Evolutionary conservation across 768 basidiomycete genomes (phyloP).

Genomic region (Tremella mesenterica): DNA sequence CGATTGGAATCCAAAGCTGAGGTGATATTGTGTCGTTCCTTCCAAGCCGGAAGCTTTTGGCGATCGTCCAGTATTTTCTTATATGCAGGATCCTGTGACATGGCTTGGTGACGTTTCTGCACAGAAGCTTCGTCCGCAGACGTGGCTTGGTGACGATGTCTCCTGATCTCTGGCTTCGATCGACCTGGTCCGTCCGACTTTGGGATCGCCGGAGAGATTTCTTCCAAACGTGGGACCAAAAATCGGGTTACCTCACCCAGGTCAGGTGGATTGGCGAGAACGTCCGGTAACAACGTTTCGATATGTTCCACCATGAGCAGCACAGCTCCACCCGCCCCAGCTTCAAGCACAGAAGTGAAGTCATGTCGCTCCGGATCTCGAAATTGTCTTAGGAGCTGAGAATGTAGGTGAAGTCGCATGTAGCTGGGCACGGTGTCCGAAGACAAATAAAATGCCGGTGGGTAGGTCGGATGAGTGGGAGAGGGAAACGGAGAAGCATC

Average conservation of each 20-base stretch:
- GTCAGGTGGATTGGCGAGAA: conserved; percentile 61
- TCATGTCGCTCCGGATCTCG: conserved; percentile 48
- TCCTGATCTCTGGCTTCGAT: conserved; percentile 16
- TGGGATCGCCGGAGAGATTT: conserved; percentile 3
- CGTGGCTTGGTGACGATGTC: conserved; percentile 24
- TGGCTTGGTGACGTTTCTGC: conserved; percentile 50
- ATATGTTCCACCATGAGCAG: conserved; percentile 57
- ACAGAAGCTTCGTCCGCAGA: conserved; percentile 32
- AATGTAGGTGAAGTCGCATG: conserved; percentile 71
- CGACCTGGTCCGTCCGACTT: conserved; percentile 4
- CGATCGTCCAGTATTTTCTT: conserved; percentile 53
- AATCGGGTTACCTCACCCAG: conserved; percentile 59
- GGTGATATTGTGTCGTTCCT: conserved; percentile 58
- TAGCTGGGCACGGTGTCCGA: conserved; percentile 66
- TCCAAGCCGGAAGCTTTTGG: conserved; percentile 66
- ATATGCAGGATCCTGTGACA: conserved; percentile 52
- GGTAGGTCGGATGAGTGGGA: conserved; percentile 46
- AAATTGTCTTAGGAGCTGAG: conserved; percentile 56
- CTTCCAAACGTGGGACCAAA: conserved; percentile 47
- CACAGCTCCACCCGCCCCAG: conserved; percentile 61
- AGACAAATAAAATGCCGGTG: conserved; percentile 66
- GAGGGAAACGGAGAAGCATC: conserved; percentile 49
- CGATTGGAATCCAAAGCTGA: conserved; percentile 53
- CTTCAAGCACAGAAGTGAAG: conserved; percentile 51
- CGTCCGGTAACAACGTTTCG: conserved; percentile 60